These are phyloP conservation scores for Croton setiger DNA, from an alignment of 441 rosid genomes.

Conservation along the genomic window DNA sequence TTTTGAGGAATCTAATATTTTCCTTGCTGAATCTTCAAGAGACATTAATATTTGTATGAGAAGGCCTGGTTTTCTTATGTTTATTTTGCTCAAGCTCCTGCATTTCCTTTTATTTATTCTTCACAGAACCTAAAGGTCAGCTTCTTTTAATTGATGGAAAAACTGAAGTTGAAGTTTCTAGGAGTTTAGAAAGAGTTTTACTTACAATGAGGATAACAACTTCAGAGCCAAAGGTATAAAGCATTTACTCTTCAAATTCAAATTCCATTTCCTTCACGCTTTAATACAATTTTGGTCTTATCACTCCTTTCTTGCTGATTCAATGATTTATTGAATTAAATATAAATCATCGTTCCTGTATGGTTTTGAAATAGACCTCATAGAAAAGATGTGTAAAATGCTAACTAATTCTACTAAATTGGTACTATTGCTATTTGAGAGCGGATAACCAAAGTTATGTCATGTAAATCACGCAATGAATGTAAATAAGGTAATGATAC, in stretches of 20 bases:
- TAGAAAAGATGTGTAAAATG: not conserved
- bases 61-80: not conserved
- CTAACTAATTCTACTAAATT: not conserved
- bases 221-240: conserved; percentile 89
- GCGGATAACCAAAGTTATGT: not conserved
- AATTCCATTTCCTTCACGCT: not conserved
- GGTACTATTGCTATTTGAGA: not conserved
- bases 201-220: conserved; percentile 92
- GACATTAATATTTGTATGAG: not conserved
- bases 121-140: conserved; percentile 96
- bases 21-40: not conserved
- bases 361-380: not conserved
- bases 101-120: conserved; percentile 14
- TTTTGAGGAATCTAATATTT: not conserved
- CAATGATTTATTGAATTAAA: not conserved
- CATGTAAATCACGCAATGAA: not conserved
- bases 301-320: not conserved
- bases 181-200: conserved; percentile 91
- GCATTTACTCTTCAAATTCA: conserved; percentile 6
- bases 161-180: conserved; percentile 84
- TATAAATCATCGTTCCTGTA: conserved; percentile 4
- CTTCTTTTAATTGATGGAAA: conserved; percentile 92
- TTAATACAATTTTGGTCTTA: not conserved
- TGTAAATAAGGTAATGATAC: not conserved
- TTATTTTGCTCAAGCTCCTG: not conserved